Conservation (phyloP, 257 asterid species). For the Penstemon eatonii region DNA sequence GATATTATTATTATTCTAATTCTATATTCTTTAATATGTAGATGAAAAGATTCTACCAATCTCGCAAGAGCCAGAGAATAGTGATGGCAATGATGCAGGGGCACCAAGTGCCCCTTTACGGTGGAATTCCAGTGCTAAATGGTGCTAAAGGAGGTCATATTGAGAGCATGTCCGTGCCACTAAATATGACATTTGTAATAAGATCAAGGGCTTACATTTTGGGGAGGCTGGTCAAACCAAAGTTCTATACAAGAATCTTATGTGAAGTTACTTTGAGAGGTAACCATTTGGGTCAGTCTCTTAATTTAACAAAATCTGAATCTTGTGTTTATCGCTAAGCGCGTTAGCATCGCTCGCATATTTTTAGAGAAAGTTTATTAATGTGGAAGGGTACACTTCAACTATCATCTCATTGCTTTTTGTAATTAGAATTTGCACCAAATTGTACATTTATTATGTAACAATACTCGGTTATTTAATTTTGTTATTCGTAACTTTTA, state of each 20-base stretch:
- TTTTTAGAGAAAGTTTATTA: background rate
- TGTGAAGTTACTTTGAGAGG: slow-evolving; percentile 62
- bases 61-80: slow-evolving; percentile 63
- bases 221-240: slow-evolving; percentile 76
- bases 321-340: slow-evolving; percentile 56
- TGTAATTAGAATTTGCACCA: background rate
- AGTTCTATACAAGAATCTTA: slow-evolving; percentile 42
- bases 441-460: slow-evolving; percentile 24
- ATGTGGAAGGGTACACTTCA: background rate
- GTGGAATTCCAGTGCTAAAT: slow-evolving; percentile 60
- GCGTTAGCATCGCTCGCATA: background rate
- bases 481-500: too few species aligned
- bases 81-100: slow-evolving; percentile 54
- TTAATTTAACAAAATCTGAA: slow-evolving; percentile 39
- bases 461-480: background rate
- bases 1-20: background rate
- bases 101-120: slow-evolving; percentile 83
- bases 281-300: slow-evolving; percentile 56
- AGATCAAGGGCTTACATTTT: slow-evolving; percentile 77
- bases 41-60: slow-evolving; percentile 65
- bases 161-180: slow-evolving; percentile 51
- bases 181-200: slow-evolving; percentile 66
- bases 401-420: background rate
- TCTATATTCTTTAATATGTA: slow-evolving; percentile 21
- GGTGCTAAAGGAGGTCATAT: slow-evolving; percentile 38